Evolutionary conservation across 495 filamentous ascomycete genomes (phyloP), one percentile per base, ranked within the genome.

Genomic region (Penicillium samsonianum): DNA sequence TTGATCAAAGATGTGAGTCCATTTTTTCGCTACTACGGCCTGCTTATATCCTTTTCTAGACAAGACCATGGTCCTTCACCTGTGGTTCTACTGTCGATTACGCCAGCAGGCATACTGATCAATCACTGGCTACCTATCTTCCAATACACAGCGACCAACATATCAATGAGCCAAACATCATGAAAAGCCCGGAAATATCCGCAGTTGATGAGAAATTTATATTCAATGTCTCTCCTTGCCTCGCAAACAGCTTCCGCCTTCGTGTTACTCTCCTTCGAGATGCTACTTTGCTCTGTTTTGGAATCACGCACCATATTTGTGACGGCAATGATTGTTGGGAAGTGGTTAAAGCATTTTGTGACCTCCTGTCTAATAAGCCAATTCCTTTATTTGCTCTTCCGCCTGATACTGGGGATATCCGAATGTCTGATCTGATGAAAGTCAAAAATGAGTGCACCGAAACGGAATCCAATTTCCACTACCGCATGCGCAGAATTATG

Each of bases 281-380:
- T 43, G 41, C 41, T 23, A 43, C 41, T 23, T 43, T 43, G 10
- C 41, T 43, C 41, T 22, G 19, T 43, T 43, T 43, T 43, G 41
- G 41, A 12, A 43, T 43, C 1, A 5, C 41, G 12, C 41, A 43
- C 20, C 41, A 43, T 23, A 43, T 43, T 2, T 43, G 41, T 2
- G 41, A 43, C 1, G 41, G 41, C 19, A 43, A 20, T 43, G 41
- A 43, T 23, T 43, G 41, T 8, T 43, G 20, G 17, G 41, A 43
- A 14, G 41, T 43, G 19, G 41, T 43, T 4, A 20, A 43, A 23
- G 41, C 41, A 23, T 43, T 43, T n/a, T 43, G 19, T 14, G 20
- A 43, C 19, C 41, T 43, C 23, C 3, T 23, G 11, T 43, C 41
- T 23, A 43, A 43, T 23, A 43, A 14, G 20, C 12, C 41, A 23